Conservation (phyloP, 192 early-diverging fungal species). For the Dissophora globulifera region DNA sequence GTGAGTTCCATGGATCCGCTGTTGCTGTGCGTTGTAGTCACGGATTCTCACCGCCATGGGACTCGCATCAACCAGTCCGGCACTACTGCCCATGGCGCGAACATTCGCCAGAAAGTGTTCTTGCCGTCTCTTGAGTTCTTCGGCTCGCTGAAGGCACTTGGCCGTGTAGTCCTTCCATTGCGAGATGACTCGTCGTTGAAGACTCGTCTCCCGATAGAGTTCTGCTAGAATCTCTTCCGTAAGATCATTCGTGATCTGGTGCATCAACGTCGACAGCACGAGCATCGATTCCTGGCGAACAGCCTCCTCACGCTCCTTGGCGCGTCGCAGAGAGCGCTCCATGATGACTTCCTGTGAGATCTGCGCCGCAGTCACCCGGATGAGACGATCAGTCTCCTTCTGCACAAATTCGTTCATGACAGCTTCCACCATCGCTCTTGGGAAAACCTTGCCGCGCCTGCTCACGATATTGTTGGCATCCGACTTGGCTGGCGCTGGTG, state of each 20-base stretch:
- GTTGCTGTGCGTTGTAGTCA: conserved; percentile 20
- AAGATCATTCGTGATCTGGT: neutral
- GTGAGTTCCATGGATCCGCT: neutral
- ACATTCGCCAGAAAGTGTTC: conserved; percentile 38
- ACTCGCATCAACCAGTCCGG: conserved; percentile 12
- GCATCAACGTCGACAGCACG: conserved; percentile 6
- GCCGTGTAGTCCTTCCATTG: conserved; percentile 20
- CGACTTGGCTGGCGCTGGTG: conserved; percentile 14
- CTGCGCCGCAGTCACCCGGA: conserved; percentile 23
- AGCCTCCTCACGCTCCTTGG: conserved; percentile 8
- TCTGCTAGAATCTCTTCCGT: conserved; percentile 17
- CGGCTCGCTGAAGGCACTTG: conserved; percentile 18
- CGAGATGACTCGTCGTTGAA: conserved; percentile 5
- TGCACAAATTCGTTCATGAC: conserved; percentile 15
- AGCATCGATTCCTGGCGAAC: conserved; percentile 3
- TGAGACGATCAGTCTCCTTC: conserved; percentile 13
- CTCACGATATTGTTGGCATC: conserved; percentile 27
- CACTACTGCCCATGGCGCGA: conserved; percentile 37
- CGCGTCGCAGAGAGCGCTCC: conserved; percentile 29
- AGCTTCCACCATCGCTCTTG: conserved; percentile 25
- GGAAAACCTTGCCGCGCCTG: conserved; percentile 25
- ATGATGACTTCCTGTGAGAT: conserved; percentile 13
- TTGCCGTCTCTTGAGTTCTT: conserved; percentile 25
- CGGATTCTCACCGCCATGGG: conserved; percentile 21
- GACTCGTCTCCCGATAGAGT: conserved; percentile 20